Conservation (phyloP, 192 early-diverging fungal species). For the Coemansia sp. region DNA sequence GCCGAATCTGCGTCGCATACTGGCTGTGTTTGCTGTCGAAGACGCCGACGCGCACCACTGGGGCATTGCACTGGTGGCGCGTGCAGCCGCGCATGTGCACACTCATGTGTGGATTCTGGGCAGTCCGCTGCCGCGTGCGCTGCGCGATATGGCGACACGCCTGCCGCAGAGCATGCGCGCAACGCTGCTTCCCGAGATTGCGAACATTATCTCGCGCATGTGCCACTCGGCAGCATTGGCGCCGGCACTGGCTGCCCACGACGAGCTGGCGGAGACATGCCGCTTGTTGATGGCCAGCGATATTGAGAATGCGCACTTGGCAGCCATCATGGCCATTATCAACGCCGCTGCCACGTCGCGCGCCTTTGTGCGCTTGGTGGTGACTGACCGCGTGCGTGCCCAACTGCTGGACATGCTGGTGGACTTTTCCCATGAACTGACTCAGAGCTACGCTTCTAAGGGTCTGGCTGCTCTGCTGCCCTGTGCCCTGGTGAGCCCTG, state of each 20-base stretch:
- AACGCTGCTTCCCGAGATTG: slow-evolving; percentile 39
- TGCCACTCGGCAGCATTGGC: slow-evolving; percentile 32
- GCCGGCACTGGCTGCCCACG: slow-evolving; percentile 13
- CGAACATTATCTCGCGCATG: slow-evolving; percentile 34
- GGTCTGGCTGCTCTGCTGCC: slow-evolving; percentile 32
- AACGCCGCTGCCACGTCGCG: slow-evolving; percentile 38
- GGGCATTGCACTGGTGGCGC: slow-evolving; percentile 33
- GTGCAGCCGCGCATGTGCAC: slow-evolving; percentile 16
- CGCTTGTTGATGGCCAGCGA: slow-evolving; percentile 21
- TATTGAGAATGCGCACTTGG: slow-evolving; percentile 21
- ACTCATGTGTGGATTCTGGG: slow-evolving; percentile 44
- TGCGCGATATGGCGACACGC: slow-evolving; percentile 14
- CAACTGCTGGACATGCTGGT: slow-evolving; percentile 12
- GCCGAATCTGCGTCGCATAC: slow-evolving; percentile 38
- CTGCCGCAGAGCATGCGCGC: slow-evolving; percentile 9
- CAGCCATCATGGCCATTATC: slow-evolving; percentile 30
- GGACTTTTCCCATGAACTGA: slow-evolving; percentile 17
- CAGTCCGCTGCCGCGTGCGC: slow-evolving; percentile 30
- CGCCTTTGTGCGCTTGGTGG: slow-evolving; percentile 17
- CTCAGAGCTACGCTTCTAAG: slow-evolving; percentile 32
- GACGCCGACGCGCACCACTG: slow-evolving; percentile 45
- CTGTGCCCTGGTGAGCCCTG: neutral
- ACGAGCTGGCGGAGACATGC: slow-evolving; percentile 21
- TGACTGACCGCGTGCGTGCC: neutral
- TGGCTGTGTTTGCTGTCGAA: slow-evolving; percentile 24